Evolutionary conservation across 176 grass and related monocot species (phyloP).

Genomic region (Carex cristatella): DNA sequence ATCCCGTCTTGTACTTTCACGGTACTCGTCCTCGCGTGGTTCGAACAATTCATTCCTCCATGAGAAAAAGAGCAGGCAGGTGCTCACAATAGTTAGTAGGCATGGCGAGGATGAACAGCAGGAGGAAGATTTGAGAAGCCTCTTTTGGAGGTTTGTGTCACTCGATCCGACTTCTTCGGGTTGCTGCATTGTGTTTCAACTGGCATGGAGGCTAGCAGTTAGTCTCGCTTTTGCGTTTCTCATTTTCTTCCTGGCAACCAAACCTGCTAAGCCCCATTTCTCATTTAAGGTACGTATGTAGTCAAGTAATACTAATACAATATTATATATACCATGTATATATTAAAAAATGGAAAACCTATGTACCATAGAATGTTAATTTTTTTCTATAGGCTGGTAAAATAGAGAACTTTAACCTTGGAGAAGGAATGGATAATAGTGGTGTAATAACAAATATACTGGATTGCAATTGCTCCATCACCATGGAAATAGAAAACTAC

Average conservation of each 20-base stretch:
- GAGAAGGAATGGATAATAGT: constrained; percentile 69
- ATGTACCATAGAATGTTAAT: neutral
- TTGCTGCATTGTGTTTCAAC: constrained; percentile 67
- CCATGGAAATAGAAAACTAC: constrained; percentile 70
- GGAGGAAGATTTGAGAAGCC: neutral
- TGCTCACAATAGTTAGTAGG: constrained; percentile 32
- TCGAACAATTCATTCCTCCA: constrained; percentile 81
- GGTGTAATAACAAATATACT: constrained; percentile 81
- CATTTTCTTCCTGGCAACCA: constrained; percentile 73
- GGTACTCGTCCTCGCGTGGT: constrained; percentile 85
- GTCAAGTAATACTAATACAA: neutral
- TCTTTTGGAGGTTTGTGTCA: constrained; percentile 59
- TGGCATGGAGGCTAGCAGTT: constrained; percentile 58
- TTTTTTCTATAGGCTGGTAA: constrained; percentile 23
- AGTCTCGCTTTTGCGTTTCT: constrained; percentile 56
- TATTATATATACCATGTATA: neutral
- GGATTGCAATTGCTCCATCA: constrained; percentile 75
- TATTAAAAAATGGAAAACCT: neutral
- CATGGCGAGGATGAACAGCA: constrained; percentile 22
- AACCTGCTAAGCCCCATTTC: constrained; percentile 40
- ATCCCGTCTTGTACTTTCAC: constrained; percentile 65
- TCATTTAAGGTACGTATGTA: constrained; percentile 34
- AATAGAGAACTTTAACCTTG: constrained; percentile 62
- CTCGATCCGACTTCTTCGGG: constrained; percentile 56
- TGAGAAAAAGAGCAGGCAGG: constrained; percentile 37